A percentile compares a stretch with the other conserved stretches of the same genome.
These are phyloP conservation scores for Saksenaea oblongispora DNA, from an alignment of 371 early-diverging fungal genomes.

Conservation along the genomic window DNA sequence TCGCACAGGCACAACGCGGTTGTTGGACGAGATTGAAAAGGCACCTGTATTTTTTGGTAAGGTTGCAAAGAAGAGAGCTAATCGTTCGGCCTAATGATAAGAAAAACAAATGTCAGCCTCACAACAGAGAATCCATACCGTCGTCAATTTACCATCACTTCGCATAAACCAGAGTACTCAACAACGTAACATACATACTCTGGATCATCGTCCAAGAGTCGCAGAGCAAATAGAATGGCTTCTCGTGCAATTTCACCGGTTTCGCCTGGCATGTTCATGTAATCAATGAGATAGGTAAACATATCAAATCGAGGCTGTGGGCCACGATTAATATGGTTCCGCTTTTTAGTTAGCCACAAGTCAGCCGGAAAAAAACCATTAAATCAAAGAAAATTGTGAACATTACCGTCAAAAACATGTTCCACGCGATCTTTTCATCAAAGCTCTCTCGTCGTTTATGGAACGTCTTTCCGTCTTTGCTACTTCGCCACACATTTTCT, in stretches of 20 bases:
- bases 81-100: conserved; percentile 40
- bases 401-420: conserved; percentile 45
- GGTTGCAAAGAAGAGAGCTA: conserved; percentile 41
- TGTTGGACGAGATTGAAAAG: conserved; percentile 43
- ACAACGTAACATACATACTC: conserved; percentile 55
- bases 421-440: conserved; percentile 53
- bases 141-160: conserved; percentile 40
- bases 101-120: neutral
- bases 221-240: conserved; percentile 47
- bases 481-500: conserved; percentile 52
- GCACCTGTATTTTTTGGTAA: conserved; percentile 49
- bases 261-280: conserved; percentile 56
- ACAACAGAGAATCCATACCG: neutral
- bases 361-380: neutral
- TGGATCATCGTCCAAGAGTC: conserved; percentile 50
- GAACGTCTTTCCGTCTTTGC: conserved; percentile 43
- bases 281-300: conserved; percentile 51
- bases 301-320: conserved; percentile 53
- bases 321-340: neutral
- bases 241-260: conserved; percentile 56
- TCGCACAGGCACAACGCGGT: conserved; percentile 36
- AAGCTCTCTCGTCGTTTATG: conserved; percentile 44
- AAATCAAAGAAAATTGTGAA: neutral
- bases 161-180: conserved; percentile 53
- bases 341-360: neutral